A percentile compares a stretch with the other conserved stretches of the same genome.
phyloP scores from a whole-genome alignment of 768 basidiomycete genomes.

The Tylopilus sp. region DNA sequence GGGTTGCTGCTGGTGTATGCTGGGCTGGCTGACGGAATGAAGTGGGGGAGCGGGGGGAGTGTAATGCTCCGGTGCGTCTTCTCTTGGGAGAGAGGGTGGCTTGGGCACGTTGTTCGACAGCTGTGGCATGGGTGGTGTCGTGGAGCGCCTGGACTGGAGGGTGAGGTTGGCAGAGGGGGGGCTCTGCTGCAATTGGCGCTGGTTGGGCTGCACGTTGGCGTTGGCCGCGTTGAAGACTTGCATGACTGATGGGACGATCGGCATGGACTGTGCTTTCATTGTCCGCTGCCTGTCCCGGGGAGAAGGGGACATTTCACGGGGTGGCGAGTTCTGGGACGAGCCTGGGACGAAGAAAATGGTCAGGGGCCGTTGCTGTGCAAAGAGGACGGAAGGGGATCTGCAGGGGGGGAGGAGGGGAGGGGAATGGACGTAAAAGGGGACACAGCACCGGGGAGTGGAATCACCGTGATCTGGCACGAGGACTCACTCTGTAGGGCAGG shows the following conservation, averaged over 20 bases:
- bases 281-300: constrained; percentile 49
- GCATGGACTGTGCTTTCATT: constrained; percentile 58
- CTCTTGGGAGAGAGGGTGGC: constrained; percentile 8
- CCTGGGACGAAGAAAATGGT: constrained; percentile 6
- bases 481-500: constrained; percentile 53
- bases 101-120: constrained; percentile 32
- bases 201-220: constrained; percentile 37
- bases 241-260: constrained; percentile 55
- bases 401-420: too few species aligned
- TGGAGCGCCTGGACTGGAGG: constrained; percentile 33
- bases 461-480: too few species aligned
- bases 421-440: too few species aligned
- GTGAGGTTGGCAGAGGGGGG: constrained; percentile 33
- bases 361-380: constrained; percentile 1
- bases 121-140: constrained; percentile 34
- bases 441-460: too few species aligned
- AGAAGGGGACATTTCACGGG: constrained; percentile 43
- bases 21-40: constrained; percentile 31
- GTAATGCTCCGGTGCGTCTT: constrained; percentile 38
- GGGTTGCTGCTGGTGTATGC: constrained; percentile 31
- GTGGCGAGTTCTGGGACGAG: constrained; percentile 30
- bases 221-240: constrained; percentile 46
- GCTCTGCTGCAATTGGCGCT: constrained; percentile 37
- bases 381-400: not conserved
- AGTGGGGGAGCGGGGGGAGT: constrained; percentile 41